Evolutionary conservation across 2,329 filamentous ascomycete genomes (phyloP).

Genomic region (Fonsecaea multimorphosa): DNA sequence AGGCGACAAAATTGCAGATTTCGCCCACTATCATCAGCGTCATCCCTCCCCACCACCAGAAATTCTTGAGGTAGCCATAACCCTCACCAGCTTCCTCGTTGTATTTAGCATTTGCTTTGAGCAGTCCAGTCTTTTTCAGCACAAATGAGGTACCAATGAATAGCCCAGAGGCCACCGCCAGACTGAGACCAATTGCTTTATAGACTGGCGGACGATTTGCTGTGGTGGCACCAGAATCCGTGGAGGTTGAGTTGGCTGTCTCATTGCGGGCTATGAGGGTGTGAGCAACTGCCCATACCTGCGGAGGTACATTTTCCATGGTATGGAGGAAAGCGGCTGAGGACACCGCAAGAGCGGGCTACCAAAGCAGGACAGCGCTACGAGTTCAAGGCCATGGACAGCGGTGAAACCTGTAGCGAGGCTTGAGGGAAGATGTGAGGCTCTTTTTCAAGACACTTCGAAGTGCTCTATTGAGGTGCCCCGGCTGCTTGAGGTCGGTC

Average conservation of each 20-base stretch:
- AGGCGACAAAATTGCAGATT: conserved; percentile 95
- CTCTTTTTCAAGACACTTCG: not conserved
- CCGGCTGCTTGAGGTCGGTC: not conserved
- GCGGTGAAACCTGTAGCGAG: not conserved
- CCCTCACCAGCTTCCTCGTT: conserved; percentile 94
- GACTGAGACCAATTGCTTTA: conserved; percentile 83
- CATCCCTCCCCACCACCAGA: conserved; percentile 96
- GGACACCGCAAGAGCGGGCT: conserved; percentile 16
- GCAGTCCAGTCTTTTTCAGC: conserved; percentile 87
- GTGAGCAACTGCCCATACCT: conserved; percentile 37
- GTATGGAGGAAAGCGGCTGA: not conserved
- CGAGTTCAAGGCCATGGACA: conserved; percentile 23
- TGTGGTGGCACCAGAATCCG: conserved; percentile 15
- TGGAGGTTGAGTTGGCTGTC: conserved; percentile 32
- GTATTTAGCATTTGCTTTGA: conserved; percentile 95
- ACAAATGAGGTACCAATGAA: conserved; percentile 97
- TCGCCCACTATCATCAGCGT: conserved; percentile 95
- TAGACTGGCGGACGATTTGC: conserved; percentile 63
- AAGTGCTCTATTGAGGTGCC: not conserved
- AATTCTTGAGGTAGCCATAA: conserved; percentile 95
- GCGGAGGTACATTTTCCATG: conserved; percentile 34
- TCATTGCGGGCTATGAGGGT: conserved; percentile 37
- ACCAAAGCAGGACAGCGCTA: conserved; percentile 10
- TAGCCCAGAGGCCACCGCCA: conserved; percentile 84
- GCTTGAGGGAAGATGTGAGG: not conserved